A percentile compares a stretch with the other conserved stretches of the same genome.
Evolutionary conservation across 208 protist species (phyloP).

Genomic region (Crithidia acanthocephali): DNA sequence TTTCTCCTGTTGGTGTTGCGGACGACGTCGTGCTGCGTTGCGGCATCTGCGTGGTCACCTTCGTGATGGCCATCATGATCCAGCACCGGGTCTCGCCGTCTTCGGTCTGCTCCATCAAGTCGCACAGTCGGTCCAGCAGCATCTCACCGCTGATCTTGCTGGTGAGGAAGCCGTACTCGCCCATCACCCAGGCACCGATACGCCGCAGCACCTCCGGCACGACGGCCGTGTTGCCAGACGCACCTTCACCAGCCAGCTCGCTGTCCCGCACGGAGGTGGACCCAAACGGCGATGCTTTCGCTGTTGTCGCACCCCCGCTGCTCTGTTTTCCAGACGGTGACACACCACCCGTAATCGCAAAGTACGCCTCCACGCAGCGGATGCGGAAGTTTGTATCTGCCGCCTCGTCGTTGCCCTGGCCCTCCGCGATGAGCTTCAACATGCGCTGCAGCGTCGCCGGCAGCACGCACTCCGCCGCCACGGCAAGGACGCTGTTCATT

Average conservation of each 20-base stretch:
- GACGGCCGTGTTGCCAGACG: neutral
- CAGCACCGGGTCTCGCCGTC: conserved; percentile 53
- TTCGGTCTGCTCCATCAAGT: conserved; percentile 56
- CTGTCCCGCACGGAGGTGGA: neutral
- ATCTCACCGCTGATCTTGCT: conserved; percentile 43
- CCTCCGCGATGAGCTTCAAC: conserved; percentile 93
- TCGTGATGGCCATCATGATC: conserved; percentile 83
- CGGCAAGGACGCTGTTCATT: conserved; percentile 92
- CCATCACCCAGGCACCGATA: conserved; percentile 92
- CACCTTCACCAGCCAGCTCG: too few relatives aligned
- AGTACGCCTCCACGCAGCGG: conserved; percentile 78
- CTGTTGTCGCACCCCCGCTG: neutral
- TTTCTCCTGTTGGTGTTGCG: neutral
- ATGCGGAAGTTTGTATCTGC: conserved; percentile 71
- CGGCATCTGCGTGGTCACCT: conserved; percentile 54
- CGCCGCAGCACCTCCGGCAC: conserved; percentile 65
- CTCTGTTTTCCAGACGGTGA: neutral
- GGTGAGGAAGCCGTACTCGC: conserved; percentile 93
- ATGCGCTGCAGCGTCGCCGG: conserved; percentile 85
- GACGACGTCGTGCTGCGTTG: neutral
- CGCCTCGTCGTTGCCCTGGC: conserved; percentile 61
- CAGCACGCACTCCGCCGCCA: conserved; percentile 77
- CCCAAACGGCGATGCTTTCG: neutral
- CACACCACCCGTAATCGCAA: conserved; percentile 56
- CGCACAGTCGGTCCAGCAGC: conserved; percentile 73